phyloP scores from a whole-genome alignment of 192 early-diverging fungal genomes.

The Mortierella hygrophila region DNA sequence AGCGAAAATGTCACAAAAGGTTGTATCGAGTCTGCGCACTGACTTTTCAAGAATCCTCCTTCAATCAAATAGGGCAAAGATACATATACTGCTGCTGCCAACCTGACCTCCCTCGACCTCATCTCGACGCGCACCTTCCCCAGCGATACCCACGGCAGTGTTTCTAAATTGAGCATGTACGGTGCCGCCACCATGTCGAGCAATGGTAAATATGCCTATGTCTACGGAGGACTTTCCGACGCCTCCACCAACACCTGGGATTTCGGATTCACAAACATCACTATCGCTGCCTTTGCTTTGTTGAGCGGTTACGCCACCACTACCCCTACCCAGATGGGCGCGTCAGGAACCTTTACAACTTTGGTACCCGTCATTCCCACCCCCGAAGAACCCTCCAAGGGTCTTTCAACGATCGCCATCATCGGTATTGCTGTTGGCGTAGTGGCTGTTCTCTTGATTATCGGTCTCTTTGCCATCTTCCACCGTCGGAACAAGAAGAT shows the following conservation, averaged over 20 bases:
- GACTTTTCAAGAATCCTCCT: neutral
- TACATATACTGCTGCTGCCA: neutral
- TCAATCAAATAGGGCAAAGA: neutral
- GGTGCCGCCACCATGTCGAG: conserved; percentile 26
- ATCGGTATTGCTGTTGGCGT: conserved; percentile 51
- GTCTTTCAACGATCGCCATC: conserved; percentile 37
- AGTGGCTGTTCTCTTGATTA: conserved; percentile 27
- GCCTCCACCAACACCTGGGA: conserved; percentile 26
- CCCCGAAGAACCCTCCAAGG: conserved; percentile 7
- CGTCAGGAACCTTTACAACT: conserved; percentile 19
- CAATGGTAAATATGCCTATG: neutral
- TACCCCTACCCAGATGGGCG: neutral
- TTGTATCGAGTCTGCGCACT: neutral
- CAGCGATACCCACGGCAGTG: neutral
- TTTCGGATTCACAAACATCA: conserved; percentile 15
- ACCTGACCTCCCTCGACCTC: neutral
- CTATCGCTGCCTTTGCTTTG: neutral
- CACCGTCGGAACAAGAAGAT: conserved; percentile 49
- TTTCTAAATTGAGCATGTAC: conserved; percentile 26
- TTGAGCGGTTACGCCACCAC: conserved; percentile 28
- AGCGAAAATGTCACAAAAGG: too few relatives aligned
- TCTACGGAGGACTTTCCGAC: conserved; percentile 35
- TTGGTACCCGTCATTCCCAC: neutral
- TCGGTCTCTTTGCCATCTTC: conserved; percentile 18
- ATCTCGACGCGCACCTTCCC: conserved; percentile 24